Evolutionary conservation across 1,139 yeast species (phyloP).

Genomic region (Debaryomycetaceae sp.): DNA sequence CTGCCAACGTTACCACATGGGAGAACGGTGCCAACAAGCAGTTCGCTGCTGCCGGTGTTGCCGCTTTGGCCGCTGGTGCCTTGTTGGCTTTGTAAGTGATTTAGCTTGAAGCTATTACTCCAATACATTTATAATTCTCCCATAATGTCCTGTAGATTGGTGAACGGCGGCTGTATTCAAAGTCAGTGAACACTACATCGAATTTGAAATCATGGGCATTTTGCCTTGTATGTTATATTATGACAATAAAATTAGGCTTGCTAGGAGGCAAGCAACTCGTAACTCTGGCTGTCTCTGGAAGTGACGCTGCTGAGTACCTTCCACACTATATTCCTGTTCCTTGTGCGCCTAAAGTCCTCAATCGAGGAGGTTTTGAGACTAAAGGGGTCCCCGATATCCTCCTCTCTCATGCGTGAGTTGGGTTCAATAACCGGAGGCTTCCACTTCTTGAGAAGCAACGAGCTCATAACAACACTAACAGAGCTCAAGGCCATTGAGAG

Average conservation of each 20-base stretch:
- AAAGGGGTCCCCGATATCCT: conserved; percentile 18
- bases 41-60: conserved; percentile 43
- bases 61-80: conserved; percentile 51
- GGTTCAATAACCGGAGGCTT: conserved; percentile 34
- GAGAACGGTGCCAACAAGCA: conserved; percentile 29
- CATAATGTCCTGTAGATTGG: no score
- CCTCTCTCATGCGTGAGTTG: conserved; percentile 16
- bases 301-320: neutral
- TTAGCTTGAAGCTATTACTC: conserved; percentile 8
- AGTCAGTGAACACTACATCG: no score
- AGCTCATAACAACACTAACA: conserved; percentile 80
- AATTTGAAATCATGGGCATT: no score
- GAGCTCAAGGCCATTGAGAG: conserved; percentile 93
- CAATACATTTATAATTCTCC: no score
- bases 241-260: no score
- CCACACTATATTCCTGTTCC: conserved; percentile 12
- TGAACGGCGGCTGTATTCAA: no score
- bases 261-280: no score
- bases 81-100: conserved; percentile 43
- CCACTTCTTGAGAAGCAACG: conserved; percentile 68
- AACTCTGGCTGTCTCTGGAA: no score
- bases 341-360: conserved; percentile 27
- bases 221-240: no score
- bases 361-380: conserved; percentile 26
- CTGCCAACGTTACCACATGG: conserved; percentile 25